These are phyloP conservation scores for Sicyos edulis DNA, from an alignment of 306 rosid species.

Conservation along the genomic window DNA sequence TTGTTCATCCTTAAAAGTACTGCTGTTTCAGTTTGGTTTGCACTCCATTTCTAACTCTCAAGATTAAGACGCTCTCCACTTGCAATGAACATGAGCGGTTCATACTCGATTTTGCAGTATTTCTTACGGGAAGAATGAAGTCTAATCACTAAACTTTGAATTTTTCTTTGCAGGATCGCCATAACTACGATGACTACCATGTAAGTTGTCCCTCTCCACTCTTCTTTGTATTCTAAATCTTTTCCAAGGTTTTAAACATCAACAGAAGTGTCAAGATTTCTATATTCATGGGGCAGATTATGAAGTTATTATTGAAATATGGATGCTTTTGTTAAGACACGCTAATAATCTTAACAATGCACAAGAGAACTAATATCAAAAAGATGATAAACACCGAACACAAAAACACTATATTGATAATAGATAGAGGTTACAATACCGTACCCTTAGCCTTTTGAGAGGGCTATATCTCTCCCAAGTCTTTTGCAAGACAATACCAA, in stretches of 20 bases:
- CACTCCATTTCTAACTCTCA: not conserved
- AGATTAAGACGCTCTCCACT: not conserved
- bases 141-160: not conserved
- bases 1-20: not conserved
- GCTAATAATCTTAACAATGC: no score
- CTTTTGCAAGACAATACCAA: no score
- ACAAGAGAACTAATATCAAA: no score
- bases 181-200: conserved; percentile 12
- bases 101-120: not conserved
- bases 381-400: no score
- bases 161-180: conserved; percentile 13
- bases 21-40: not conserved
- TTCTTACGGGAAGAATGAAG: not conserved
- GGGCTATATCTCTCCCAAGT: no score
- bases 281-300: not conserved
- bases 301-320: not conserved
- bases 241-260: not conserved
- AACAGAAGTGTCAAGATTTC: not conserved
- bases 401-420: no score
- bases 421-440: no score
- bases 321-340: not conserved
- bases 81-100: not conserved
- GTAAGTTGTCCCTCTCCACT: not conserved
- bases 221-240: not conserved
- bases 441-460: no score